A percentile compares a stretch with the other conserved stretches of the same genome.
Conservation (phyloP, 139 green algal genomes). For the Asterochloris sp. region DNA sequence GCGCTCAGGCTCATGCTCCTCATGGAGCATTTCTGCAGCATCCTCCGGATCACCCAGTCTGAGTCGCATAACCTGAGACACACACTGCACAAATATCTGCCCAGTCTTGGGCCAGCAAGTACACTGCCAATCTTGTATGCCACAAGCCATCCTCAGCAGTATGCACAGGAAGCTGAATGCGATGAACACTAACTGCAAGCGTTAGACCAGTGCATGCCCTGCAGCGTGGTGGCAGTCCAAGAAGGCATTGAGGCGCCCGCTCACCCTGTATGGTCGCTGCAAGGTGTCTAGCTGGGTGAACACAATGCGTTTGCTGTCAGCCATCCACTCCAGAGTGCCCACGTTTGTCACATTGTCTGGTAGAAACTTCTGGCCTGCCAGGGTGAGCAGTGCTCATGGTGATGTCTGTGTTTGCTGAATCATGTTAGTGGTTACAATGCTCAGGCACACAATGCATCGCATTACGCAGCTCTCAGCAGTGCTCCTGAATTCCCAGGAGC, state of each 20-base stretch:
- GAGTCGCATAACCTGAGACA: constrained; percentile 3
- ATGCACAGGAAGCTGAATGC: neutral
- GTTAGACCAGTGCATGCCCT: neutral
- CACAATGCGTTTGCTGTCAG: neutral
- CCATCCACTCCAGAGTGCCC: constrained; percentile 2
- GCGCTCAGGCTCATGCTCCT: neutral
- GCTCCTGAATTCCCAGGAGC: neutral
- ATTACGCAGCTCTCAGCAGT: neutral
- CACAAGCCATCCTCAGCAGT: neutral
- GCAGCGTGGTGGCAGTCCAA: neutral
- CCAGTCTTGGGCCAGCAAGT: neutral
- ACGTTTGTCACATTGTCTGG: neutral
- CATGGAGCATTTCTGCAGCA: neutral
- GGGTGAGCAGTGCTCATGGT: neutral
- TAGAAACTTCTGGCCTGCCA: neutral
- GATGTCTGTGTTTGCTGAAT: neutral
- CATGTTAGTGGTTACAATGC: neutral
- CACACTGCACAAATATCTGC: neutral
- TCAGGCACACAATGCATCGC: neutral
- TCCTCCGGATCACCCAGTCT: neutral
- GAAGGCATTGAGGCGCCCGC: neutral
- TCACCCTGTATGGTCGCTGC: neutral
- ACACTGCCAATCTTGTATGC: neutral
- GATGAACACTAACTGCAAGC: neutral
- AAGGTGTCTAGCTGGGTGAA: neutral